Percentiles rank a stretch among this genome's conserved stretches.
These are phyloP conservation scores for Hymenoscyphus scutula DNA, from an alignment of 2,329 filamentous ascomycete genomes.

Conservation along the genomic window DNA sequence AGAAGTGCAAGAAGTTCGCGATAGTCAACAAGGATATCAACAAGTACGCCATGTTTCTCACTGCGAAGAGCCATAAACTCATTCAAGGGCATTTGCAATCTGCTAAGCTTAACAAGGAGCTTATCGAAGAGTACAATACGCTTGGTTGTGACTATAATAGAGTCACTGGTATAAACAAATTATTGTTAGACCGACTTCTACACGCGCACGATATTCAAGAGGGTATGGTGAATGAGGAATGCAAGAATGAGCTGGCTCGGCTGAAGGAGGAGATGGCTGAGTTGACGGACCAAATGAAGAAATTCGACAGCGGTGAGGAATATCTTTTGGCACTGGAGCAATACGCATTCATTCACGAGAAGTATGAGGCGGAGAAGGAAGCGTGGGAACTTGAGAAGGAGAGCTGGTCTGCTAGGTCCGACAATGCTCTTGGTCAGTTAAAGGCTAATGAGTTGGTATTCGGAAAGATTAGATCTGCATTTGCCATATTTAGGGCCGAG, in stretches of 20 bases:
- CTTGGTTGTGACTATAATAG: background rate
- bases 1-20: background rate
- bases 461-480: no score
- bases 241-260: background rate
- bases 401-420: no score
- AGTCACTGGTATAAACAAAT: background rate
- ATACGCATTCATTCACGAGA: background rate
- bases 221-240: background rate
- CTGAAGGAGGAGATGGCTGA: background rate
- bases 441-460: no score
- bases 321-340: background rate
- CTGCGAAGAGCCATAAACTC: background rate
- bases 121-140: background rate
- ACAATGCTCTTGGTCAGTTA: no score
- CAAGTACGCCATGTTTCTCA: background rate
- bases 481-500: no score
- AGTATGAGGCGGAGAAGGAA: background rate
- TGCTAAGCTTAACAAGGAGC: background rate
- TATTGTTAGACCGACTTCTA: background rate
- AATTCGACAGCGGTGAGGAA: background rate
- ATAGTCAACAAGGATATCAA: background rate
- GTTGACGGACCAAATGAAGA: background rate
- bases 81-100: background rate
- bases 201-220: no score
- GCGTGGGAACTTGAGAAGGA: no score